These are phyloP conservation scores for Fusarium floridanum DNA, from an alignment of 2,329 filamentous ascomycete genomes.

Conservation along the genomic window DNA sequence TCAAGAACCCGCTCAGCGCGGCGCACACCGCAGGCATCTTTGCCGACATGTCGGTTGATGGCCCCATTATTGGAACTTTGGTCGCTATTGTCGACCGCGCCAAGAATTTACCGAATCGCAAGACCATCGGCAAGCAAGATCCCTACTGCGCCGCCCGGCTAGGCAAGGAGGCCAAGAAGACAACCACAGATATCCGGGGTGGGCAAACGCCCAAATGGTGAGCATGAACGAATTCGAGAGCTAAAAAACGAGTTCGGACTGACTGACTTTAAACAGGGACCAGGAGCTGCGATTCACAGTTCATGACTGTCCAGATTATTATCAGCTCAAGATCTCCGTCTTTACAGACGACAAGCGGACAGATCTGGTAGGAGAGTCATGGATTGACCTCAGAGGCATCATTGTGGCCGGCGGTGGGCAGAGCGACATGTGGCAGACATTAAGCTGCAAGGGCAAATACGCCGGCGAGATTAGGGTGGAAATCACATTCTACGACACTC, in stretches of 20 bases:
- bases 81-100: conserved; percentile 93
- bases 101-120: conserved; percentile 96
- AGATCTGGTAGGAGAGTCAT: conserved; percentile 94
- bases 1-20: conserved; percentile 70
- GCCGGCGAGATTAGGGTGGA: conserved; percentile 95
- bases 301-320: conserved; percentile 96
- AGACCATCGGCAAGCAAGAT: conserved; percentile 98
- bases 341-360: conserved; percentile 99
- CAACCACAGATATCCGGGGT: conserved; percentile 90
- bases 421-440: conserved; percentile 89
- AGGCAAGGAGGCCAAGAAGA: conserved; percentile 98
- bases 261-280: conserved; percentile 74
- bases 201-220: conserved; percentile 97
- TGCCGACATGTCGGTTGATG: conserved; percentile 93
- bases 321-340: conserved; percentile 92
- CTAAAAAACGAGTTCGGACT: conserved; percentile 17
- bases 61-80: conserved; percentile 91
- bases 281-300: conserved; percentile 96
- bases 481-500: conserved; percentile 93
- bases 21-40: conserved; percentile 93
- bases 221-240: conserved; percentile 21
- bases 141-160: conserved; percentile 94
- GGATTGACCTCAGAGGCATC: conserved; percentile 85
- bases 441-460: conserved; percentile 93
- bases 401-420: conserved; percentile 91